These are phyloP conservation scores for Jamesozyma hellenica DNA, from an alignment of 805 yeast genomes.

Conservation along the genomic window DNA sequence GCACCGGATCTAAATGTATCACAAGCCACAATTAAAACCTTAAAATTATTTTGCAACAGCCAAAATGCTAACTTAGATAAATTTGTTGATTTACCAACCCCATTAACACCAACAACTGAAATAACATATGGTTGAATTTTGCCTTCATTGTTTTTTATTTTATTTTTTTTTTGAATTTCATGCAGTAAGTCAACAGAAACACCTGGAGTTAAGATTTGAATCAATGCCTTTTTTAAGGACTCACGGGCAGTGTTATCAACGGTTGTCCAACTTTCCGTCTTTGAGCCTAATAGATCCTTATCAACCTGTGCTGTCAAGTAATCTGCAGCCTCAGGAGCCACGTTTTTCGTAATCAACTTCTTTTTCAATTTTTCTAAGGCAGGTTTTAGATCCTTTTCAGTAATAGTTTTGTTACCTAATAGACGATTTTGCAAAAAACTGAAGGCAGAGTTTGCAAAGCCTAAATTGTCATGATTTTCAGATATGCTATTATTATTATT, in stretches of 20 bases:
- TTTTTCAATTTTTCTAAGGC: slow-evolving; percentile 59
- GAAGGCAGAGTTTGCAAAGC: slow-evolving; percentile 31
- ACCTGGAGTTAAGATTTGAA: slow-evolving; percentile 80
- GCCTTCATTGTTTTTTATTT: slow-evolving; percentile 15
- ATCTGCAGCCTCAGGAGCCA: slow-evolving; percentile 81
- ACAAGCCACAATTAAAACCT: slow-evolving; percentile 87
- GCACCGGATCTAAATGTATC: slow-evolving; percentile 98
- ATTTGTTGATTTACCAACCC: slow-evolving; percentile 95
- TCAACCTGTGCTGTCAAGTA: slow-evolving; percentile 62
- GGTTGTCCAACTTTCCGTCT: slow-evolving; percentile 64
- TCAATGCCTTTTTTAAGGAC: slow-evolving; percentile 48
- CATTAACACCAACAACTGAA: slow-evolving; percentile 95
- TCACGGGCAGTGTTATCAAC: slow-evolving; percentile 63
- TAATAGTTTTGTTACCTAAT: slow-evolving; percentile 61
- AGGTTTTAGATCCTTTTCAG: slow-evolving; percentile 52
- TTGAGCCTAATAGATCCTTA: slow-evolving; percentile 58
- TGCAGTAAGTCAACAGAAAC: slow-evolving; percentile 79
- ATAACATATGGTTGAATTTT: slow-evolving; percentile 72
- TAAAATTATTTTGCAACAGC: slow-evolving; percentile 81
- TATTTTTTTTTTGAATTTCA: slow-evolving; percentile 49
- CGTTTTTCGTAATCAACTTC: slow-evolving; percentile 75
- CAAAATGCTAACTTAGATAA: slow-evolving; percentile 90
- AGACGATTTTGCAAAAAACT: slow-evolving; percentile 46
- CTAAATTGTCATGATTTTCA: slow-evolving; percentile 20
- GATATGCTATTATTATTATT: slow-evolving; percentile 30